Base-by-base conservation (phyloP, 805 yeast species). In the Hanseniaspora meyeri region DNA sequence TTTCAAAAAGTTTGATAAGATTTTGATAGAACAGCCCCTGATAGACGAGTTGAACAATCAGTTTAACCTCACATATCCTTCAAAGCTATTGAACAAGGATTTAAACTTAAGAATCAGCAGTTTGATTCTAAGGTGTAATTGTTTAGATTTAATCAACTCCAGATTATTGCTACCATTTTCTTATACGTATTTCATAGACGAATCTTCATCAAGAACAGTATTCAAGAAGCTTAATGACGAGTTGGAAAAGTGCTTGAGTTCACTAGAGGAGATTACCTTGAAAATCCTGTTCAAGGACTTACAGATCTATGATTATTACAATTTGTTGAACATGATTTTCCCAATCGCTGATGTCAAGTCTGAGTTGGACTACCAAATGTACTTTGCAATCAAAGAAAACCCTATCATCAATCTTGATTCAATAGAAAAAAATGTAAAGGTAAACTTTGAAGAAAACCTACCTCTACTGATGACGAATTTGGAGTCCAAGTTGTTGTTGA, bases 301-400 rank as follows among this genome's bases (percentile, higher is more conserved):
- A 27, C 78, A 78, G 0, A 66, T 85, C 36, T 72, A 71, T n/a
- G 78, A 83, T 56, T 80, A 77, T 61, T 79, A 74, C 64, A 85
- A 83, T 63, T 67, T 85, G 51, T 72, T 83, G 58, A 82, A 82
- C 62, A 81, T 85, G 84, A 82, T 85, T n/a, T 81, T 79, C 66
- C 83, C 85, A 14, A 67, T 83, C 19, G 74, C 70, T 24, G 71
- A 73, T 36, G 71, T 74, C 9, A 68, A 72, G 60, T 74, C 72
- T 53, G 85, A 80, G 53, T 80, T 81, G 31, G 77, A 84, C 54
- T 79, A 78, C 34, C 75, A 79, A 24, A 74, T 84, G 64, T 86
- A 85, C 65, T 72, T 79, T 57, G 84, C 90, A 1, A 75, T 83
- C 17, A 68, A 69, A 2, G 89, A 84, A 60, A 83, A 83, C 64